Evolutionary conservation across 257 asterid genomes (phyloP).

Genomic region (Capsicum pubescens): DNA sequence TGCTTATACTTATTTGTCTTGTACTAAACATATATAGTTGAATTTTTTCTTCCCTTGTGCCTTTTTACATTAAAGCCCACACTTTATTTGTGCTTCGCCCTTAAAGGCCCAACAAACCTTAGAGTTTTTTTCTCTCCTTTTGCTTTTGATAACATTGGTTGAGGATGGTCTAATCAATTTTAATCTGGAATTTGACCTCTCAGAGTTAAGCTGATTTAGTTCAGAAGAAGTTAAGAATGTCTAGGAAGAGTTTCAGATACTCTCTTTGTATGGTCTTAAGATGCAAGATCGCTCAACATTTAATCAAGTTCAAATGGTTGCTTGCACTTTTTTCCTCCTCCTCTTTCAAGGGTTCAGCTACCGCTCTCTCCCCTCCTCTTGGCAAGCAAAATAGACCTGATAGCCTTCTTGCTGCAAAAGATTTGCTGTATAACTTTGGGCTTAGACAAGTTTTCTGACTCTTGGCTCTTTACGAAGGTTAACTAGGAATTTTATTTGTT

Average conservation of each 20-base stretch:
- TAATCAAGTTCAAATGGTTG: not conserved
- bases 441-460: not conserved
- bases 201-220: not conserved
- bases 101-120: too few species aligned
- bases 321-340: not conserved
- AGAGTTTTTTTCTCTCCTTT: too few species aligned
- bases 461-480: slow-evolving; percentile 6
- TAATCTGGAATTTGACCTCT: not conserved
- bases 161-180: not conserved
- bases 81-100: too few species aligned
- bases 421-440: not conserved
- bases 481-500: not conserved
- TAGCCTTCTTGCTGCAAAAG: not conserved
- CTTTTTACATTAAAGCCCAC: too few species aligned
- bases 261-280: not conserved
- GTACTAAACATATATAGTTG: too few species aligned
- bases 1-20: too few species aligned
- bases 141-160: not conserved
- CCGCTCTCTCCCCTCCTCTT: not conserved
- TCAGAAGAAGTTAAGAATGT: not conserved
- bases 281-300: not conserved
- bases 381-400: not conserved
- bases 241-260: not conserved
- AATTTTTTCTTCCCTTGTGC: too few species aligned
- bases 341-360: not conserved